Percentiles rank a stretch among this genome's conserved stretches.
phyloP scores from a whole-genome alignment of 768 basidiomycete species.

The Boletus sp. region DNA sequence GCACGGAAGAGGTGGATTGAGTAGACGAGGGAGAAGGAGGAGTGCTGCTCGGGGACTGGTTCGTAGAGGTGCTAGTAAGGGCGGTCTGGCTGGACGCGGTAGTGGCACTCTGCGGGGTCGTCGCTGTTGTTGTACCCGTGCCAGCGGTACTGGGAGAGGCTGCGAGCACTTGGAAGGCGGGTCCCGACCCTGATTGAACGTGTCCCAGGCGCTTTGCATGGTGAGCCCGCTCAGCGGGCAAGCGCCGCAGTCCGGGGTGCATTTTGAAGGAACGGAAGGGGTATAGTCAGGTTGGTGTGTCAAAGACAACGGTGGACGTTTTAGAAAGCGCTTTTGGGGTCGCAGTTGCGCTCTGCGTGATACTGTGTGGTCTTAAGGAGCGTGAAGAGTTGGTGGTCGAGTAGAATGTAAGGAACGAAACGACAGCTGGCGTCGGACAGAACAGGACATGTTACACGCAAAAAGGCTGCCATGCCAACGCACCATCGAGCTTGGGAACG shows the following conservation, averaged over 20 bases:
- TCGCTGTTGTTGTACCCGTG: background rate
- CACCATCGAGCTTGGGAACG: background rate
- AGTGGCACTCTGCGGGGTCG: background rate
- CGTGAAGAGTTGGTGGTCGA: conserved; percentile 6
- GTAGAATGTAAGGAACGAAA: conserved; percentile 3
- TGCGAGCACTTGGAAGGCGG: conserved; percentile 2
- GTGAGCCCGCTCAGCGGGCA: conserved; percentile 32
- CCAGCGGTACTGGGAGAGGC: background rate
- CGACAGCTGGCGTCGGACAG: background rate
- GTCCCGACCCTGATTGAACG: conserved; percentile 12
- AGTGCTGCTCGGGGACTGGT: conserved; percentile 15
- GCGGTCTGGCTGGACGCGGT: background rate
- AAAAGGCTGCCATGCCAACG: conserved; percentile 20
- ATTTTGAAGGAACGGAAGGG: conserved; percentile 13
- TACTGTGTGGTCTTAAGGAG: conserved; percentile 13
- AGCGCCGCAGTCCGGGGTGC: conserved; percentile 25
- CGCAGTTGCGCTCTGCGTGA: background rate
- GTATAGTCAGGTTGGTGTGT: background rate
- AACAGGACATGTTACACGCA: background rate
- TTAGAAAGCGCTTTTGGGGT: background rate
- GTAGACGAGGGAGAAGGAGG: conserved; percentile 7
- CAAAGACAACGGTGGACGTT: background rate
- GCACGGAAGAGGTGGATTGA: conserved; percentile 1
- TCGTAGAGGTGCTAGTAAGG: conserved; percentile 3
- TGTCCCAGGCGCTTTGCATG: conserved; percentile 33